Percentiles rank a stretch among this genome's conserved stretches.
phyloP scores from a whole-genome alignment of 2,329 filamentous ascomycete genomes.

The Apiospora marii region DNA sequence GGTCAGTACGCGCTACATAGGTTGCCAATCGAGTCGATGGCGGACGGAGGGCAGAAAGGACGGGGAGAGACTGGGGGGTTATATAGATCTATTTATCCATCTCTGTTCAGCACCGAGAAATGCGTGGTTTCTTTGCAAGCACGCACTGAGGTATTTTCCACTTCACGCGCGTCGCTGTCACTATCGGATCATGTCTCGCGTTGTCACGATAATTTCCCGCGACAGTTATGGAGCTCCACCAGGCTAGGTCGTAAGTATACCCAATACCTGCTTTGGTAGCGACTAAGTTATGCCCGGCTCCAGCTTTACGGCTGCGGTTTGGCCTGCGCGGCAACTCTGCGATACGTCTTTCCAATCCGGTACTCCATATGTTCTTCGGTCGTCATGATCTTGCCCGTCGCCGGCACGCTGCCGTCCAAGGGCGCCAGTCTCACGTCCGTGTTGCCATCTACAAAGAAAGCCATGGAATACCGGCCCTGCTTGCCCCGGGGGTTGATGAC shows the following conservation, averaged over 20 bases:
- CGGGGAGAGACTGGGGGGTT: not conserved
- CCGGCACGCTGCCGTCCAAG: conserved; percentile 41
- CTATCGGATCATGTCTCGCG: conserved; percentile 17
- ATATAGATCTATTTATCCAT: conserved; percentile 9
- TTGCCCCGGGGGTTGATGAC: conserved; percentile 34
- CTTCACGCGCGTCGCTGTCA: not conserved
- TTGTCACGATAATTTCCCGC: conserved; percentile 18
- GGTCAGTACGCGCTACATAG: too few relatives aligned
- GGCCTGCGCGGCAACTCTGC: conserved; percentile 25
- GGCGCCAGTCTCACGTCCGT: conserved; percentile 40
- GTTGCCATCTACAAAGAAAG: conserved; percentile 38
- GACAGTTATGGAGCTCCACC: not conserved
- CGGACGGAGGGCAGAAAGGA: not conserved
- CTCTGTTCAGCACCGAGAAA: not conserved
- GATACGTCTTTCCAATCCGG: conserved; percentile 41
- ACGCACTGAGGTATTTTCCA: not conserved
- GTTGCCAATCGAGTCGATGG: too few relatives aligned
- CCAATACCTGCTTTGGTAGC: not conserved
- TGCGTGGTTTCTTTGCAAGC: not conserved
- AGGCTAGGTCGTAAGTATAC: not conserved
- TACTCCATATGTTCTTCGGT: conserved; percentile 45
- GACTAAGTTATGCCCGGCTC: too few relatives aligned
- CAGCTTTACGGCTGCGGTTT: too few relatives aligned
- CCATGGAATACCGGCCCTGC: conserved; percentile 33
- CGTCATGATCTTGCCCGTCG: conserved; percentile 36